Evolutionary conservation across 257 asterid genomes (phyloP).

Genomic region (Solanum gandarillasii): DNA sequence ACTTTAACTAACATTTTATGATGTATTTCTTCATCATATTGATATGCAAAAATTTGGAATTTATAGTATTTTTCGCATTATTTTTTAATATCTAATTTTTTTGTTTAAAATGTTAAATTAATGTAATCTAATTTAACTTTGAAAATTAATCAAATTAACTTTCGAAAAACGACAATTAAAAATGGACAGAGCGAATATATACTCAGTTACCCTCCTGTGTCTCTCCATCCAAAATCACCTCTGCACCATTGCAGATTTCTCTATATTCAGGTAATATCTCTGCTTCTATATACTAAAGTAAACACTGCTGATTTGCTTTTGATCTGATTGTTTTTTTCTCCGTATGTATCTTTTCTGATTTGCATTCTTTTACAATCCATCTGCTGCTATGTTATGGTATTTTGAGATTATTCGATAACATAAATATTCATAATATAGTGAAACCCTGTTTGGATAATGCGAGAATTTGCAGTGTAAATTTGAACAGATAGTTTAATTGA

Average conservation of each 20-base stretch:
- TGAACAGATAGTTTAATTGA: neutral
- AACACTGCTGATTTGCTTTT: neutral
- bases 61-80: too few species aligned
- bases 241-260: neutral
- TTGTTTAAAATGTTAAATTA: too few species aligned
- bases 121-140: too few species aligned
- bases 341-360: neutral
- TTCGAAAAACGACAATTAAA: too few species aligned
- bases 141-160: too few species aligned
- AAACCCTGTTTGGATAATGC: neutral
- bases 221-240: neutral
- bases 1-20: too few species aligned
- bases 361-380: neutral
- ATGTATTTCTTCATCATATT: too few species aligned
- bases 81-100: too few species aligned
- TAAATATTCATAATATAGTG: neutral
- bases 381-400: neutral
- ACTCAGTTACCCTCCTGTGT: neutral
- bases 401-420: neutral
- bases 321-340: neutral
- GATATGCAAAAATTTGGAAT: accelerated
- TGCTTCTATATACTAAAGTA: neutral
- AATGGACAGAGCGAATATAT: too few species aligned
- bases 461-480: neutral
- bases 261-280: neutral